Conservation (phyloP, 176 grass and related monocot species). For the Otatea glauca region DNA sequence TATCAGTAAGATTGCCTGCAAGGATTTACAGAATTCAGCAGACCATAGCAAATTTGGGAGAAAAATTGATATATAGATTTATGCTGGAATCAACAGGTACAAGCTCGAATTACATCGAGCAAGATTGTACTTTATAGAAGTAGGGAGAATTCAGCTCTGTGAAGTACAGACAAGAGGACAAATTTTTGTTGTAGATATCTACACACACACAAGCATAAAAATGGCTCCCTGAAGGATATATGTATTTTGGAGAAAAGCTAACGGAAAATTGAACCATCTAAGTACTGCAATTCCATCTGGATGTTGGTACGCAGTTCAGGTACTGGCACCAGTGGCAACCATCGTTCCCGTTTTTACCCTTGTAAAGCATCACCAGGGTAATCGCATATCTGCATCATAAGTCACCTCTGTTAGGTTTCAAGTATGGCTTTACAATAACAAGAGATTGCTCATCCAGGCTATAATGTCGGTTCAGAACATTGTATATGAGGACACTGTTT, state of each 20-base stretch:
- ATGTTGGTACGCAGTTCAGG: slow-evolving; percentile 85
- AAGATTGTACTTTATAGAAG: slow-evolving; percentile 1
- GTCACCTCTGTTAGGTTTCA: slow-evolving; percentile 23
- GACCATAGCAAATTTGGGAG: not conserved
- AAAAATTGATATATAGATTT: not conserved
- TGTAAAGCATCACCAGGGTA: slow-evolving; percentile 78
- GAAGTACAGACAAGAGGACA: not conserved
- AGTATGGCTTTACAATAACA: not conserved
- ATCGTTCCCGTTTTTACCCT: slow-evolving; percentile 91
- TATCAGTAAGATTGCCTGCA: not conserved
- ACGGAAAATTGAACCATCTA: slow-evolving; percentile 32
- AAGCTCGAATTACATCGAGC: not conserved
- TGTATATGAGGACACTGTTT: not conserved
- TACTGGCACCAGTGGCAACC: slow-evolving; percentile 92
- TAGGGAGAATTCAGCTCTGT: not conserved
- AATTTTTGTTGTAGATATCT: slow-evolving; percentile 21
- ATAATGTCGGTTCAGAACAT: not conserved
- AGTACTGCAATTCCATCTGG: slow-evolving; percentile 76
- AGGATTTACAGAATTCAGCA: not conserved
- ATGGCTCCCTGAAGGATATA: not conserved
- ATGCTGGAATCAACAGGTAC: not conserved
- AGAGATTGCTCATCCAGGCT: not conserved
- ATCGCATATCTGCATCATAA: slow-evolving; percentile 58
- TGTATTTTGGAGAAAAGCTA: slow-evolving; percentile 11
- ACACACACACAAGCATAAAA: slow-evolving; percentile 18